Conservation (phyloP, 1,139 yeast species). For the Candida dubliniensis region DNA sequence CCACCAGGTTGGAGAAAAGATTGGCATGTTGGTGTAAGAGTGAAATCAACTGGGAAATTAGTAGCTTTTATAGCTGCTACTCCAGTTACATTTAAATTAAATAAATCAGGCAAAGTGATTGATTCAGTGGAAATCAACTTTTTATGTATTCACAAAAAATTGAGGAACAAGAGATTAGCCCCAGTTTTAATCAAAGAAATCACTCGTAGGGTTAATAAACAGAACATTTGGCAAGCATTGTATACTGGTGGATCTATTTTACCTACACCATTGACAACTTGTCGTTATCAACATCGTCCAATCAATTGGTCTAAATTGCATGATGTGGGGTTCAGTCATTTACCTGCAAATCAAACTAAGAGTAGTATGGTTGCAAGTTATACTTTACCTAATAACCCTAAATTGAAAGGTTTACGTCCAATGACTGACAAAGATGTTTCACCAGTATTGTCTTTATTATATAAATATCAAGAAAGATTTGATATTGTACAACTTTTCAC, state of each 20-base stretch:
- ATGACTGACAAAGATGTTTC: conserved; percentile 64
- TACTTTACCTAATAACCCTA: conserved; percentile 63
- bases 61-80: conserved; percentile 93
- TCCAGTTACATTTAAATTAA: conserved; percentile 70
- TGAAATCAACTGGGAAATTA: conserved; percentile 67
- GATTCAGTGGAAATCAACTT: conserved; percentile 89
- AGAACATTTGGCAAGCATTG: conserved; percentile 91
- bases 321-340: conserved; percentile 84
- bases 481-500: conserved; percentile 71
- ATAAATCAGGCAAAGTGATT: conserved; percentile 47
- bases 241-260: conserved; percentile 90
- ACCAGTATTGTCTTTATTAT: conserved; percentile 59
- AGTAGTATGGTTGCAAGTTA: conserved; percentile 81
- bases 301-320: conserved; percentile 86
- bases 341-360: conserved; percentile 75
- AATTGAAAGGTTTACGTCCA: conserved; percentile 62
- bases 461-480: conserved; percentile 63
- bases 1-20: conserved; percentile 91
- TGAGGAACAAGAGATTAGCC: conserved; percentile 89
- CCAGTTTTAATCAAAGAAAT: conserved; percentile 93
- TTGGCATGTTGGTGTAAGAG: conserved; percentile 95
- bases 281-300: conserved; percentile 93
- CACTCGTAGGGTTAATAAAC: conserved; percentile 85
- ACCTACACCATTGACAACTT: conserved; percentile 89
- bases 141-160: conserved; percentile 88